phyloP scores from a whole-genome alignment of 23 red algal genomes.

The Chondrus crispus region DNA sequence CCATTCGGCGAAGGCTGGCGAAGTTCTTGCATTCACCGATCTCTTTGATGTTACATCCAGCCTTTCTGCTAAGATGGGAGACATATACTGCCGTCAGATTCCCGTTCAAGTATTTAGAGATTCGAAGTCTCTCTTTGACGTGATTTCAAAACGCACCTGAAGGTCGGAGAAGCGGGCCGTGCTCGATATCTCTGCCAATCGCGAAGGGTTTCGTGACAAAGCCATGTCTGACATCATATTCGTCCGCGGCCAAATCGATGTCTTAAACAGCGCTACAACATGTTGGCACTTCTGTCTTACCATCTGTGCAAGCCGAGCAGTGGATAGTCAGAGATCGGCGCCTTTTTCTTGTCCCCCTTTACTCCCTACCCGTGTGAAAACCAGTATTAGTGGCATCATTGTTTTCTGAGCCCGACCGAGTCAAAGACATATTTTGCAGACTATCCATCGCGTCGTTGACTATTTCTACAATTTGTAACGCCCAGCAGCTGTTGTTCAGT shows the following conservation, averaged over 20 bases:
- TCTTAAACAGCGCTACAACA: too few species aligned
- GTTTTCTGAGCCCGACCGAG: too few species aligned
- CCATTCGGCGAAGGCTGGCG: background rate
- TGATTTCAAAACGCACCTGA: background rate
- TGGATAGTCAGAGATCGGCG: too few species aligned
- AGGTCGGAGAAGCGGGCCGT: background rate
- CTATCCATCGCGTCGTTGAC: too few species aligned
- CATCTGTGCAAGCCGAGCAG: too few species aligned
- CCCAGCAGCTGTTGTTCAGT: too few species aligned
- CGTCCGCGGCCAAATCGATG: background rate
- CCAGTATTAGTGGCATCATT: too few species aligned
- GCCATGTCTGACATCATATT: background rate
- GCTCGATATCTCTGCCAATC: background rate
- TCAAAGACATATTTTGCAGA: too few species aligned
- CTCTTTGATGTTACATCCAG: background rate
- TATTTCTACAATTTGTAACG: too few species aligned
- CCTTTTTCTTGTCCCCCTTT: too few species aligned
- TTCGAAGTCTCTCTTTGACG: background rate
- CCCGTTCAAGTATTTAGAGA: background rate
- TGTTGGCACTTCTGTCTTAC: too few species aligned
- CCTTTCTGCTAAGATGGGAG: background rate
- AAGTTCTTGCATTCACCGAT: background rate
- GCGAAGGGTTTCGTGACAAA: background rate
- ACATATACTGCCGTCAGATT: background rate
- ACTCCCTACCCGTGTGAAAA: too few species aligned